phyloP scores from a whole-genome alignment of 139 green algal species.

The Picochlorum sp. region DNA sequence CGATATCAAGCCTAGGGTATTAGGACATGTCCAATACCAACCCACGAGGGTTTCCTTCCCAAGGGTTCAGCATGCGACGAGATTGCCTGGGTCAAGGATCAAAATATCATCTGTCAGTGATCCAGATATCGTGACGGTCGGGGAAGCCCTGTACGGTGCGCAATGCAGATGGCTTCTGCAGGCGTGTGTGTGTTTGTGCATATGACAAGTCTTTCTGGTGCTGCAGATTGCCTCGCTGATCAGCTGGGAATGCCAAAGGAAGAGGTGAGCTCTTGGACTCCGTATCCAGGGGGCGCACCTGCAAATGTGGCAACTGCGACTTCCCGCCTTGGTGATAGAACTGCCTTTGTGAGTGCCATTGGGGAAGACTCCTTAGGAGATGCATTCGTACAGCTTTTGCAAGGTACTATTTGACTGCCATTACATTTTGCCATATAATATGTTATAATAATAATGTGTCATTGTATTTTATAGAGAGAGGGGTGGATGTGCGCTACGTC shows the following conservation, averaged over 20 bases:
- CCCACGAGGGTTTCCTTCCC: no score
- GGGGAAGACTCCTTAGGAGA: slow-evolving; percentile 63
- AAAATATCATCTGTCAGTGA: not conserved
- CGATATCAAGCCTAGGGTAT: slow-evolving; percentile 26
- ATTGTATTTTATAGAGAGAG: slow-evolving; percentile 33
- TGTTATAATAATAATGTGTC: not conserved
- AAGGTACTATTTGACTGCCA: slow-evolving; percentile 1
- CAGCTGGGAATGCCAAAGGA: slow-evolving; percentile 57
- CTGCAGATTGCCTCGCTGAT: slow-evolving; percentile 72
- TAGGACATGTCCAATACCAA: no score
- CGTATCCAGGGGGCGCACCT: slow-evolving; percentile 72
- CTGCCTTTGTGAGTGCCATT: slow-evolving; percentile 57
- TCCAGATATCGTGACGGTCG: not conserved
- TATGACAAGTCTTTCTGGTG: not conserved
- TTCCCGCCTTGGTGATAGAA: slow-evolving; percentile 40
- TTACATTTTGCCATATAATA: not conserved
- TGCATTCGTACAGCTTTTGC: slow-evolving; percentile 57
- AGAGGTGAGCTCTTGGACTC: slow-evolving; percentile 68
- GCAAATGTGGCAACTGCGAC: slow-evolving; percentile 68
- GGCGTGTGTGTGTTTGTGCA: not conserved
- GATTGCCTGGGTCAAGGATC: no score
- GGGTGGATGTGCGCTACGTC: slow-evolving; percentile 52
- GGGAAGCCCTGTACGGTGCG: slow-evolving; percentile 1
- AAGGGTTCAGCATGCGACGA: no score
- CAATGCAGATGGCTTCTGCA: not conserved